Evolutionary conservation across 768 basidiomycete species (phyloP), one percentile per base, ranked within the genome.

Genomic region (Auricularia auricula-judae): DNA sequence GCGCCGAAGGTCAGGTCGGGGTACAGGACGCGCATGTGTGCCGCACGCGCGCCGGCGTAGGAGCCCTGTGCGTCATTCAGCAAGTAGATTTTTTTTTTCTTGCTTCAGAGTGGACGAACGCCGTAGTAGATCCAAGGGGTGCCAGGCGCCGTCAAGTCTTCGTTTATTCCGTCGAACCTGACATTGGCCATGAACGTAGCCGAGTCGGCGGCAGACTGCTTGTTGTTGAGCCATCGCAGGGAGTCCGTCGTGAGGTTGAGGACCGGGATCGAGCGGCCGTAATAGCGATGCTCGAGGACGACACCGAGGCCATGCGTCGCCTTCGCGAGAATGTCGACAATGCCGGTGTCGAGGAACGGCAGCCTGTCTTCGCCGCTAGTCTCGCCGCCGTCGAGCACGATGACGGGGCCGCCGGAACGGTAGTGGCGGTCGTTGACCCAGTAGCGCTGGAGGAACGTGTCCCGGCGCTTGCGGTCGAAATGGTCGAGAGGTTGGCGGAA

Each of bases 111-210:
- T 4, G 5, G 66, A 69, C 84, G 51, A 72, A 92, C 94, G 14
- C 96, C 96, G 70, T 96, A 96, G 73, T 96, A 93, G 64, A 93
- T 92, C 91, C 91, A 93, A 8, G 91, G 89, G 1, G 87, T 87
- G 35, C 76, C 77, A 18, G 88, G 84, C 11, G 91, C 82, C 18
- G 87, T 88, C 67, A 92, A 70, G 70, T 89, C 82, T 69, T 87
- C 86, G 1, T 81, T 75, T 61, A 94, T 83, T 1, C 85, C 88
- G 5, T 80, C 74, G 68, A 95, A 88, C 69, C 86, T 82, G 72
- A 96, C 84, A 66, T 87, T 83, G 5, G 81, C 77, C 84, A 97
- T 93, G 71, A 99, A 97, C 74, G 89, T 84, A 3, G 93, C 94
- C 43, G 91, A 93, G 76, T 99, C 96, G 4, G 90, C 89, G 1